Evolutionary conservation across 2,329 filamentous ascomycete genomes (phyloP).

Genomic region (Phyllosticta citrichinensis): DNA sequence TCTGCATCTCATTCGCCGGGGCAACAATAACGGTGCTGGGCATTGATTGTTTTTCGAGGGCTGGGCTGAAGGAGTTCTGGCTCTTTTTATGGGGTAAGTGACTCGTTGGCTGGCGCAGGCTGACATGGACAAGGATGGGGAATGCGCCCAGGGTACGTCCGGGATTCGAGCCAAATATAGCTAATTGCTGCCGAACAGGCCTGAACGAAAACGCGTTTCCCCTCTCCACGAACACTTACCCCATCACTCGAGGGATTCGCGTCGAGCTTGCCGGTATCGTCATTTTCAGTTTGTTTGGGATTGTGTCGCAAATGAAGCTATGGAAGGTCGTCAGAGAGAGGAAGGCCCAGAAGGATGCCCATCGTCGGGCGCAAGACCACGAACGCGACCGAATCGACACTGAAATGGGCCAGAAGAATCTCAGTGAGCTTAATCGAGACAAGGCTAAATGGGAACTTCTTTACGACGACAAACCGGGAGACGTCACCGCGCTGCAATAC

Average conservation of each 20-base stretch:
- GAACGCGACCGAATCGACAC: conserved; percentile 57
- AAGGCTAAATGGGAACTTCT: conserved; percentile 64
- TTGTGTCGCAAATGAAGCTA: conserved; percentile 75
- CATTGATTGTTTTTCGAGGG: conserved; percentile 80
- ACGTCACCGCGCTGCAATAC: conserved; percentile 20
- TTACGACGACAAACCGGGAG: conserved; percentile 51
- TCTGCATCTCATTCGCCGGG: conserved; percentile 67
- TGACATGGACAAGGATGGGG: not conserved
- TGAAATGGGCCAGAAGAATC: conserved; percentile 56
- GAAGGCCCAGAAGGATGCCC: conserved; percentile 35
- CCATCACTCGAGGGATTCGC: conserved; percentile 73
- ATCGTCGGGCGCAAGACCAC: conserved; percentile 44
- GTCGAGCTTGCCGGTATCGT: conserved; percentile 75
- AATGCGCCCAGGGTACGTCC: not conserved
- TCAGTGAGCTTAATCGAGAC: conserved; percentile 52
- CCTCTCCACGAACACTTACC: conserved; percentile 64
- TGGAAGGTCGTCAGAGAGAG: conserved; percentile 66
- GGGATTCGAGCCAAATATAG: not conserved
- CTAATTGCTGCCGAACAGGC: conserved; percentile 27
- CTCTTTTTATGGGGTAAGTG: conserved; percentile 70
- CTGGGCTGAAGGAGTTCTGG: conserved; percentile 96
- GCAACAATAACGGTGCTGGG: conserved; percentile 71
- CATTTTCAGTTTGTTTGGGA: conserved; percentile 61
- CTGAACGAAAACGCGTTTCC: conserved; percentile 77
- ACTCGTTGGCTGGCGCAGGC: not conserved